Base-by-base conservation (phyloP, 2,329 filamentous ascomycete genomes). In the Hypocrella siamensis region DNA sequence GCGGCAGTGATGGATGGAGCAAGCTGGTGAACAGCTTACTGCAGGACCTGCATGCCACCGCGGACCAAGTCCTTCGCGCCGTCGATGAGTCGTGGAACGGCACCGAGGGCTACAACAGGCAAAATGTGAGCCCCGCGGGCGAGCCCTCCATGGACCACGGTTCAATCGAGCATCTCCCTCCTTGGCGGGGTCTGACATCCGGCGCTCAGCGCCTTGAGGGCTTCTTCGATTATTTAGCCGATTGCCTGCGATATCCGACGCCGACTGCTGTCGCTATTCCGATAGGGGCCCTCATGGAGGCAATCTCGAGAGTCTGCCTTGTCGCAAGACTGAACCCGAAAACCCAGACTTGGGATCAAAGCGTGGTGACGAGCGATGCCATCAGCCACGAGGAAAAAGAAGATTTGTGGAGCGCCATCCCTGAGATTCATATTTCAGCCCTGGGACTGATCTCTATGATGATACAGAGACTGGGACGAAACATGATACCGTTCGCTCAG, bases 51-150 rank as follows among this genome's bases (percentile, higher is more conserved):
- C 85, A 94, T 45, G 54, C 58, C 17, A 79, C 81, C 1, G 73
- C 79, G 26, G 79, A 93, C 45, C 70, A 76, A 40, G 65, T 92
- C 1, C 80, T 93, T 46, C 74, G 86, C 30, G 75, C 77, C 8
- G 67, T 93, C 1, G 57, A 79, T 9, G 86, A 94, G 49, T 78
- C 82, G 26, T 90, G 84, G 79, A 74, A 86, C 43, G 73, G 83
- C 1, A 63, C 65, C 3, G 60, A 67, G 19, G 67, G 63, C 4
- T 66, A 67, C 39, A 47, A 47, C 8, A 49, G 52, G 27, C 51
- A 63, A 31, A 43, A 44, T 4, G 53, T 66, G 21, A 55, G 63
- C 33, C 50, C 61, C 10, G 61, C 67, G 14, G 49, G 51, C 5
- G 62, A 64, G 16, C 60, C 67, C 1, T 44, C 47, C 6, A 66